phyloP scores from a whole-genome alignment of 257 asterid species.

The Nyctanthes arbortristis region DNA sequence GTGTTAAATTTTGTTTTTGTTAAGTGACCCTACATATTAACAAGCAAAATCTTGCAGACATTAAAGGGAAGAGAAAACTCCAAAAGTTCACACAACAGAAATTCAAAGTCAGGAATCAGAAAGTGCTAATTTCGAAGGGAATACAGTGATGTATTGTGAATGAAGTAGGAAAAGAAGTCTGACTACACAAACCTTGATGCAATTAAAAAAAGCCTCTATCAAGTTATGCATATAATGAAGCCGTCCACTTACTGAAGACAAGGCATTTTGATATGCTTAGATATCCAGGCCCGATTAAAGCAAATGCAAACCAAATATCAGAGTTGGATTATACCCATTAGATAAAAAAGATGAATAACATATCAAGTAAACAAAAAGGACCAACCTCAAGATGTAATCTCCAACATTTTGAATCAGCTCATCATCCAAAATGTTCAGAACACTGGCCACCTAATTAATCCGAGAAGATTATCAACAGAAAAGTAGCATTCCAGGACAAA shows the following conservation, averaged over 20 bases:
- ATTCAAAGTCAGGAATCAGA: neutral
- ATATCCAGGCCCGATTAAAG: neutral
- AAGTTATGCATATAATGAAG: neutral
- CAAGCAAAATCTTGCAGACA: neutral
- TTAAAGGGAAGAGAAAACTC: neutral
- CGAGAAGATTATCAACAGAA: slow-evolving; percentile 29
- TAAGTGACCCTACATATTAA: neutral
- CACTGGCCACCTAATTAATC: slow-evolving; percentile 76
- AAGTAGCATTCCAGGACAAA: slow-evolving; percentile 19
- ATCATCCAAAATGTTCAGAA: slow-evolving; percentile 81
- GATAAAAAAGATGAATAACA: neutral
- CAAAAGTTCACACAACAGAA: neutral
- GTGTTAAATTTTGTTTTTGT: neutral
- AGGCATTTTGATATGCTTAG: neutral
- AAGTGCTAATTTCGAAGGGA: neutral
- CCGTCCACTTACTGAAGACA: neutral
- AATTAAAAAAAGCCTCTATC: too few species aligned
- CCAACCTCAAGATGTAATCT: slow-evolving; percentile 79
- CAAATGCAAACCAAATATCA: neutral
- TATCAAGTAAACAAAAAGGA: slow-evolving; percentile 14
- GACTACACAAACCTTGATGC: neutral
- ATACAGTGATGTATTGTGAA: neutral
- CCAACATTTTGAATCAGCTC: slow-evolving; percentile 70
- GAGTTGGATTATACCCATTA: neutral
- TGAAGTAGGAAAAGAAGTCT: neutral